Evolutionary conservation across 495 filamentous ascomycete species (phyloP), one percentile per base, ranked within the genome.

Genomic region (Neurospora sp.): DNA sequence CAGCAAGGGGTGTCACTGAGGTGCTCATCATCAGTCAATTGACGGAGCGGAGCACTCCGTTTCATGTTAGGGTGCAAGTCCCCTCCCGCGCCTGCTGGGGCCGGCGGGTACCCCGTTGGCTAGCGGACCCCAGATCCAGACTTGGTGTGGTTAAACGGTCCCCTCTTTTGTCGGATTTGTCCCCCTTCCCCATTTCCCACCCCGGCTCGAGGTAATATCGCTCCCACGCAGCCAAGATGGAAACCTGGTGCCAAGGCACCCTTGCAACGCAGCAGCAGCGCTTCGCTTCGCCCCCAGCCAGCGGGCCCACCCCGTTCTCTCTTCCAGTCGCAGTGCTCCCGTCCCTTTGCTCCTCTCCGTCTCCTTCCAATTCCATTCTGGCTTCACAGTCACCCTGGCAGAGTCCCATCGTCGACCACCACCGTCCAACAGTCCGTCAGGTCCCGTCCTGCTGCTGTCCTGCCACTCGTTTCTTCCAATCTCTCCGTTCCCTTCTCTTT

Each of bases 401-500:
- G 53, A 59, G 48, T 59, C 48, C 48, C 48, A 59, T 59, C 11
- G 48, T 59, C 48, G 48, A 59, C 48, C 48, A 59, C 46, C 46
- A 37, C 14, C 53, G 48, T 66, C 53, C 16, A 6, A 5, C 53
- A 61, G 53, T 22, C 53, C 20, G 53, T 61, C 22, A 5, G 53
- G 22, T 53, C 48, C 48, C 27, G 22, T 53, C 48, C 48, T 53
- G 46, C 46, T 53, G 10, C 46, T 27, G 53, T 27, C 53, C 53
- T 35, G 53, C 53, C 53, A 35, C 53, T 66, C 53, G 31, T 66
- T 66, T 66, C 53, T 66, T 66, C 53, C 53, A 66, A 66, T 66
- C 53, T 66, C 44, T 72, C 76, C 78, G 74, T 77, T 77, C 76
- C 75, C 74, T 73, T 75, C 74, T 77, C 74, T 76, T 73, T 46